These are phyloP conservation scores for Boletales sp. DNA, from an alignment of 768 basidiomycete genomes.

Conservation along the genomic window DNA sequence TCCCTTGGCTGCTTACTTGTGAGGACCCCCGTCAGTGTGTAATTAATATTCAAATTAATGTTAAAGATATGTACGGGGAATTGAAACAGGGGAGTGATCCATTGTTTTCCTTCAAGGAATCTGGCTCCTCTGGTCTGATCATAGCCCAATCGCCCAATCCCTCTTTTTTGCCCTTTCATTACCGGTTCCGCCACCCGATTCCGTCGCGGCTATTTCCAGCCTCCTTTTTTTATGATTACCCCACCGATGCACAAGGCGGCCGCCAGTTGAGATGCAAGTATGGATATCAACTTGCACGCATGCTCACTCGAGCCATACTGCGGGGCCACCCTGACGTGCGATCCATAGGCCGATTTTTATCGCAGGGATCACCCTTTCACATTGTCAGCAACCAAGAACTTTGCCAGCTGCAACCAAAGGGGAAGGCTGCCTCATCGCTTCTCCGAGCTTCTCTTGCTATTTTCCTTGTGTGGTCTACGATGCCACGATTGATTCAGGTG, in stretches of 20 bases:
- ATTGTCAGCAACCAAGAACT: no score
- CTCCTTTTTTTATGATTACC: neutral
- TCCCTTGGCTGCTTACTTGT: neutral
- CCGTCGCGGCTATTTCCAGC: constrained; percentile 1
- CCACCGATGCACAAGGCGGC: neutral
- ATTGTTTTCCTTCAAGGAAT: neutral
- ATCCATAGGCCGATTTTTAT: no score
- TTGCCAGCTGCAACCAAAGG: no score
- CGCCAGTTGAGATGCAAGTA: neutral
- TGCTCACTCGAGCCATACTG: neutral
- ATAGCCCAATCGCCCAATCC: no score
- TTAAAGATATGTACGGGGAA: no score
- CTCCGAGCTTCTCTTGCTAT: no score
- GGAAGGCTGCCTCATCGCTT: no score
- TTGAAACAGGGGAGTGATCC: neutral
- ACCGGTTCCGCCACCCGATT: neutral
- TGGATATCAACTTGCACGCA: neutral
- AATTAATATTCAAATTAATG: neutral
- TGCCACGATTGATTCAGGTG: neutral
- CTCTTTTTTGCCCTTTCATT: neutral
- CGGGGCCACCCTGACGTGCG: no score
- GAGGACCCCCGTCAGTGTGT: neutral
- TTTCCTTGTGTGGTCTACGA: no score
- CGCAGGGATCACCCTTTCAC: no score
- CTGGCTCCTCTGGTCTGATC: neutral